These are phyloP conservation scores for Malbranchea zuffiana DNA, from an alignment of 2,329 filamentous ascomycete species.

Conservation along the genomic window DNA sequence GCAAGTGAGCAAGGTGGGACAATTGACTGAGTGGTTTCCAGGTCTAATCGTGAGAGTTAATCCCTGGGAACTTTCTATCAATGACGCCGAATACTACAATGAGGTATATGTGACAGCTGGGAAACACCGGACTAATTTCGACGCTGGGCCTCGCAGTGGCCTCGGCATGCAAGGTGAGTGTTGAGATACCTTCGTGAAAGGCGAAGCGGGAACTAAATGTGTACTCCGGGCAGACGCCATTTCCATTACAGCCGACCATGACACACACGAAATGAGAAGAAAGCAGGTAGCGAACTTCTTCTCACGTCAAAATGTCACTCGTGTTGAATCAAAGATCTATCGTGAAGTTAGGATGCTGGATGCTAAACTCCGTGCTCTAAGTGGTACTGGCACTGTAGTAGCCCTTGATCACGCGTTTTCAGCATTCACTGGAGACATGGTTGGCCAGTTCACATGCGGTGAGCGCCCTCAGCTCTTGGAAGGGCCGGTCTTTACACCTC, in stretches of 20 bases:
- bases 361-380: conserved; percentile 9
- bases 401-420: conserved; percentile 19
- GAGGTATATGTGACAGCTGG: too few relatives aligned
- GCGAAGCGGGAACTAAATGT: too few relatives aligned
- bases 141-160: too few relatives aligned
- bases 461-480: too few relatives aligned
- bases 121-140: too few relatives aligned
- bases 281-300: conserved; percentile 20
- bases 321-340: conserved; percentile 8
- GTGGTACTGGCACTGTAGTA: conserved; percentile 14
- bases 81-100: conserved; percentile 15
- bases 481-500: too few relatives aligned
- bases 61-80: conserved; percentile 16
- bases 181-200: too few relatives aligned
- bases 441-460: too few relatives aligned
- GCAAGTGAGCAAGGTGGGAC: not conserved
- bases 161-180: too few relatives aligned
- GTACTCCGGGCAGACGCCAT: too few relatives aligned
- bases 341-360: conserved; percentile 10
- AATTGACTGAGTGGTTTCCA: not conserved
- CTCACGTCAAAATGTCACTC: conserved; percentile 13
- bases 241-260: too few relatives aligned
- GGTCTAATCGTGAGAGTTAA: conserved; percentile 17
- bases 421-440: conserved; percentile 22
- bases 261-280: conserved; percentile 19